Evolutionary conservation across 73 alveolate species (phyloP).

Genomic region (Paramecium bursaria): DNA sequence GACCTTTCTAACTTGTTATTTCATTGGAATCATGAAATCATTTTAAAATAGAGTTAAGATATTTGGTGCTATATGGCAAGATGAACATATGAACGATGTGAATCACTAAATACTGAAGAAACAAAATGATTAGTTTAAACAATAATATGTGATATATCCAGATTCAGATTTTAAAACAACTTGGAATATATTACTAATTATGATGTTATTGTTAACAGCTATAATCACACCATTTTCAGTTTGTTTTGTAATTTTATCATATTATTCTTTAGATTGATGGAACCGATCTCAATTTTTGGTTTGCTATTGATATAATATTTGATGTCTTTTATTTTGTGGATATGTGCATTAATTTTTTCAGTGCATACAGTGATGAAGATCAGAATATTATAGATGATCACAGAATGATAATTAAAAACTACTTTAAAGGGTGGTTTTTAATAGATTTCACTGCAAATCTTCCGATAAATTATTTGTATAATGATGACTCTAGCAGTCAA

Average conservation of each 20-base stretch:
- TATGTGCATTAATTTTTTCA: slow-evolving; percentile 72
- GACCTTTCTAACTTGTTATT: slow-evolving; percentile 24
- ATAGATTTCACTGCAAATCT: slow-evolving; percentile 75
- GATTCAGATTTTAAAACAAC: slow-evolving; percentile 66
- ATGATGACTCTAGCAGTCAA: slow-evolving; percentile 22
- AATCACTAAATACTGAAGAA: slow-evolving; percentile 35
- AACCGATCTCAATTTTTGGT: slow-evolving; percentile 51
- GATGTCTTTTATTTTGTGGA: slow-evolving; percentile 77
- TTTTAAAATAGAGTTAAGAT: slow-evolving; percentile 53
- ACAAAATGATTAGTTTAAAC: slow-evolving; percentile 52
- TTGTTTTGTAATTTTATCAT: slow-evolving; percentile 64
- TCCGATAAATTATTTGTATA: slow-evolving; percentile 62
- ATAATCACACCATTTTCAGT: slow-evolving; percentile 76
- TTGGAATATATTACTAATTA: slow-evolving; percentile 73
- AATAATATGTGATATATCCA: slow-evolving; percentile 71
- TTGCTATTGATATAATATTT: slow-evolving; percentile 62
- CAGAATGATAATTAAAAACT: slow-evolving; percentile 65
- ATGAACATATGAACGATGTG: slow-evolving; percentile 40
- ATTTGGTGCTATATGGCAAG: slow-evolving; percentile 36
- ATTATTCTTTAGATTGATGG: slow-evolving; percentile 12
- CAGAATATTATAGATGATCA: slow-evolving; percentile 65
- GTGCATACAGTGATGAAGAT: slow-evolving; percentile 82
- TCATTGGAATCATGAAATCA: slow-evolving; percentile 49
- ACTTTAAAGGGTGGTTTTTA: slow-evolving; percentile 75
- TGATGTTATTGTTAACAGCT: slow-evolving; percentile 74